Percentiles rank a stretch among this genome's conserved stretches.
phyloP scores from a whole-genome alignment of 768 basidiomycete species.

The Naganishia antarctica region DNA sequence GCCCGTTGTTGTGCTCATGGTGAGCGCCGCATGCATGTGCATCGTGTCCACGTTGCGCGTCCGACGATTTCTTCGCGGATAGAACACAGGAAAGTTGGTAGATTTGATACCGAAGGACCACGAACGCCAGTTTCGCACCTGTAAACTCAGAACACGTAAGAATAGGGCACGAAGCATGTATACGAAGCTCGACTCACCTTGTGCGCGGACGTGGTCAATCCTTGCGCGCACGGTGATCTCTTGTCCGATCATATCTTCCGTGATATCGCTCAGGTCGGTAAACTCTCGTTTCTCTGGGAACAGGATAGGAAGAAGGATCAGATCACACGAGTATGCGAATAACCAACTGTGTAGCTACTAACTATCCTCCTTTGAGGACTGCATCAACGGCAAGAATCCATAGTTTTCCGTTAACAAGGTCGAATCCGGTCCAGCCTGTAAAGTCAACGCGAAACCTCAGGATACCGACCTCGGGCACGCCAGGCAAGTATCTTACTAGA shows the following conservation, averaged over 20 bases:
- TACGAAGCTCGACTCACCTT: constrained; percentile 51
- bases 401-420: constrained; percentile 9
- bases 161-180: no score
- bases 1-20: constrained; percentile 26
- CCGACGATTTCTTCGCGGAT: constrained; percentile 63
- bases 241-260: constrained; percentile 58
- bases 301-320: constrained; percentile 55
- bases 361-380: constrained; percentile 21
- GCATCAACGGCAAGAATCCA: constrained; percentile 22
- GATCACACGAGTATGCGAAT: constrained; percentile 25
- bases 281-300: constrained; percentile 56
- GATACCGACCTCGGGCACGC: constrained; percentile 46
- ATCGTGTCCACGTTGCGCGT: constrained; percentile 71
- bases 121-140: constrained; percentile 31
- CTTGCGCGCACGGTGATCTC: constrained; percentile 77
- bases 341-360: background rate
- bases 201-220: constrained; percentile 77
- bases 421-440: background rate
- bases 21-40: no score
- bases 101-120: constrained; percentile 29
- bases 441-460: constrained; percentile 28
- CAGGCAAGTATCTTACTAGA: constrained; percentile 41
- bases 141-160: background rate
- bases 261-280: constrained; percentile 25
- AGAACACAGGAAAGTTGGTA: constrained; percentile 74